phyloP scores from a whole-genome alignment of 768 basidiomycete genomes.

The Suillus subaureus region DNA sequence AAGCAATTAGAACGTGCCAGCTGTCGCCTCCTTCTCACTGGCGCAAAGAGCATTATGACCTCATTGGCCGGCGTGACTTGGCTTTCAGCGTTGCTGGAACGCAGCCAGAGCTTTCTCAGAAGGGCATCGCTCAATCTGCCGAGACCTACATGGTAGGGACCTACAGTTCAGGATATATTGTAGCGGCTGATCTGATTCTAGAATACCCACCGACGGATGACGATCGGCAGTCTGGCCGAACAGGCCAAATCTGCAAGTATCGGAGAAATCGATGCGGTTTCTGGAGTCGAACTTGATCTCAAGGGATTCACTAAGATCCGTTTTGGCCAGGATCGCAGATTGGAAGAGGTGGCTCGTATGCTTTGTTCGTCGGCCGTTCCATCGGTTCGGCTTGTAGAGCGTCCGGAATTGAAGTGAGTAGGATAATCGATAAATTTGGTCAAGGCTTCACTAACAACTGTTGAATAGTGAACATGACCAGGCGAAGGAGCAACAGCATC shows the following conservation, averaged over 20 bases:
- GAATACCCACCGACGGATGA: constrained; percentile 53
- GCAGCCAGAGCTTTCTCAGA: constrained; percentile 32
- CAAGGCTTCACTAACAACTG: constrained; percentile 7
- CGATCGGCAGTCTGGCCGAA: constrained; percentile 52
- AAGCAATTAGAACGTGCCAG: constrained; percentile 85
- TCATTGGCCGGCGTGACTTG: constrained; percentile 34
- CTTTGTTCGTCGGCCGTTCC: constrained; percentile 77
- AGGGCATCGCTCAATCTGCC: constrained; percentile 31
- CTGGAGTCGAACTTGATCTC: constrained; percentile 73
- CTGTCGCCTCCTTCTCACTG: constrained; percentile 74
- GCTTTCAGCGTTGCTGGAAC: constrained; percentile 34
- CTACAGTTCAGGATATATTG: not conserved
- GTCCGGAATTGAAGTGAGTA: constrained; percentile 70
- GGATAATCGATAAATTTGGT: not conserved
- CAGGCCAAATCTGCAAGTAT: constrained; percentile 51
- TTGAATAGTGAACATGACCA: constrained; percentile 80
- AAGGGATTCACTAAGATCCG: constrained; percentile 81
- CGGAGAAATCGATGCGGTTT: constrained; percentile 58
- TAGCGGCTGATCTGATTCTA: constrained; percentile 27
- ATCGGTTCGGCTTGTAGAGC: constrained; percentile 64
- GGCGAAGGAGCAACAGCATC: constrained; percentile 80
- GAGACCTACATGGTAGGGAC: constrained; percentile 34
- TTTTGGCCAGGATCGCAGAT: constrained; percentile 85
- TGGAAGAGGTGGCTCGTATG: constrained; percentile 92
- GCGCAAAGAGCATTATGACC: constrained; percentile 47